Evolutionary conservation across 352 stramenopile genomes (phyloP).

Genomic region (Ophiocytium majus): DNA sequence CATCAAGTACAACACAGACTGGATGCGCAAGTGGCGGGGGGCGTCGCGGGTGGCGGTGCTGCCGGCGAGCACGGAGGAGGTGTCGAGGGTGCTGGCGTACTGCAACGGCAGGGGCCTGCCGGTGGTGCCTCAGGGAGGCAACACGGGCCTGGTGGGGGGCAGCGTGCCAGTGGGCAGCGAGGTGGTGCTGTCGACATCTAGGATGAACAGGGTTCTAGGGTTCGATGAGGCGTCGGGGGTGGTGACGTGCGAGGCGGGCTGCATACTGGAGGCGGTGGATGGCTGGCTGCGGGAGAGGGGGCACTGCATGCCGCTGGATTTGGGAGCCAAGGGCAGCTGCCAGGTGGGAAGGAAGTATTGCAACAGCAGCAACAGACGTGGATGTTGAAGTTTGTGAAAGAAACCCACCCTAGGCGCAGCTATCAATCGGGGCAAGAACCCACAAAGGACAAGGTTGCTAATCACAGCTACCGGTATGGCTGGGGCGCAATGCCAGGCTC

Average conservation of each 20-base stretch:
- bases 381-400: too few species aligned
- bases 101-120: conserved; percentile 79
- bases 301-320: conserved; percentile 89
- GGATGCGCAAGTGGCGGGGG: conserved; percentile 54
- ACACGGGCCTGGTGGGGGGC: conserved; percentile 93
- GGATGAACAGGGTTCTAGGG: conserved; percentile 83
- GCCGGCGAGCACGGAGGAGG: conserved; percentile 76
- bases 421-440: too few species aligned
- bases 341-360: too few species aligned
- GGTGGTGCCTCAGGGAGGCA: conserved; percentile 91
- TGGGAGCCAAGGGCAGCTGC: conserved; percentile 95
- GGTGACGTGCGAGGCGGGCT: conserved; percentile 76
- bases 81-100: conserved; percentile 82
- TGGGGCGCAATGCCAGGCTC: too few species aligned
- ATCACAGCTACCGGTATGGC: too few species aligned
- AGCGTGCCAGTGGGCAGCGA: conserved; percentile 70
- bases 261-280: conserved; percentile 88
- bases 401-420: too few species aligned
- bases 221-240: conserved; percentile 81
- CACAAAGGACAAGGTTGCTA: too few species aligned
- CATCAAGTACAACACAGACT: conserved; percentile 46
- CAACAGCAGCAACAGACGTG: too few species aligned
- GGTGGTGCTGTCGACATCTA: conserved; percentile 84
- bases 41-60: conserved; percentile 70
- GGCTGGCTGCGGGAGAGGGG: conserved; percentile 73